Evolutionary conservation across 202 grass and related monocot species (phyloP), one percentile per base, ranked within the genome.

Genomic region (Digitaria exilis): DNA sequence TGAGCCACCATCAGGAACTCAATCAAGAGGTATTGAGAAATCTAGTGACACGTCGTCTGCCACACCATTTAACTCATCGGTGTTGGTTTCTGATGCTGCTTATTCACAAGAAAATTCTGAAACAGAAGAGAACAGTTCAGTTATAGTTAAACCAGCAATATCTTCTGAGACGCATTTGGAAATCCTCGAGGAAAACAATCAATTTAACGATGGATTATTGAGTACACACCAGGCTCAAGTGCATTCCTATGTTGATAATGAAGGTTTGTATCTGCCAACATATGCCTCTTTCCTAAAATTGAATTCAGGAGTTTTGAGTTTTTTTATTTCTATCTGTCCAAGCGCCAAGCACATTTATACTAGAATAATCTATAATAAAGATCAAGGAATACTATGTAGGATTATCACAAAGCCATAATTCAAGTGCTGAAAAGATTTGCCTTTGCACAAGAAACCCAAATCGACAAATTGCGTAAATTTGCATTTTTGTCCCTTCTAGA

Each of bases 161-260:
- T 56, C 83, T 78, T 85, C 89, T 41, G 93, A 92, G 44, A 82
- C 75, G 54, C 73, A 90, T 55, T 70, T 76, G 28, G 91, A 96
- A 74, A 79, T 82, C 79, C 80, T 77, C 52, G 87, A 73, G 75
- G 85, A 88, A 56, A 71, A 76, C 69, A 84, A 51, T 39, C 70
- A 87, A 68, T 88, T 90, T n/a, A 81, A 83, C 9, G 89, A 96
- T 74, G 85, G 30, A 60, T 74, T 84, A 66, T 84, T 86, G 78
- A 85, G 75, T 81, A 50, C 71, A 8, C 90, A 89, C 63, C 83
- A 92, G 78, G 85, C 89, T 94, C 89, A 94, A 90, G 83, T 75
- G 35, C 82, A 88, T 85, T 79, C 65, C 49, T 89, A 83, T 86
- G 91, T 84, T 51, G 69, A 75, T 75, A 70, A 85, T 43, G 89